Conservation (phyloP, 345 rosid genomes). For the Eucalyptus cladocalyx region DNA sequence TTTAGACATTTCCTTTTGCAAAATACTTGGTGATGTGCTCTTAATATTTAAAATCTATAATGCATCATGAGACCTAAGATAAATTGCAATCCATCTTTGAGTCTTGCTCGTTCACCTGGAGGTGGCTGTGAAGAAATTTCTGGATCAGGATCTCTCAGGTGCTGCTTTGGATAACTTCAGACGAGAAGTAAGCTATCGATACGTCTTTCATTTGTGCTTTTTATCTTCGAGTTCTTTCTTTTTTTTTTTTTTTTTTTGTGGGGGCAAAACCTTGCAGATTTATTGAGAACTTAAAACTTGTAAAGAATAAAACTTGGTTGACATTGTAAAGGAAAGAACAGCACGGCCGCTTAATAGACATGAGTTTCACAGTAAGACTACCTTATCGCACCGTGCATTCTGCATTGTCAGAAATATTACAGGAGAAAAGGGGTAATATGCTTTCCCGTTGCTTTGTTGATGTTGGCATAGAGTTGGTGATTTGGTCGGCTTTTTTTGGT, state of each 20-base stretch:
- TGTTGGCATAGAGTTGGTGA: neutral
- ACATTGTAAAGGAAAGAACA: neutral
- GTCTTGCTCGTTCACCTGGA: slow-evolving; percentile 25
- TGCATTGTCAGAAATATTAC: too few species aligned
- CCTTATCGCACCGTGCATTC: too few species aligned
- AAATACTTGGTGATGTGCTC: neutral
- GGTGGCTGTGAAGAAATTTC: slow-evolving; percentile 94
- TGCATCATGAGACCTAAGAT: neutral
- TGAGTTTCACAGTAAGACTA: neutral
- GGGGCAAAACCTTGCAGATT: neutral
- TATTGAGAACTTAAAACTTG: neutral
- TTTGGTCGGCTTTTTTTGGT: neutral
- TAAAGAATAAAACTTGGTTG: neutral
- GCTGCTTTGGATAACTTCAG: slow-evolving; percentile 90
- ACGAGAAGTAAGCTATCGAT: slow-evolving; percentile 70
- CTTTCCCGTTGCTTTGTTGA: neutral
- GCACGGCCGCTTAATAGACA: fast-evolving
- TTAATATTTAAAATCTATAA: neutral
- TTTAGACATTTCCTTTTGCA: neutral
- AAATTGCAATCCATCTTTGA: neutral
- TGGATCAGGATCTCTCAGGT: slow-evolving; percentile 96
- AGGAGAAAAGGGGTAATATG: neutral
- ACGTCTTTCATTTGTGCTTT: neutral
- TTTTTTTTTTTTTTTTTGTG: neutral
- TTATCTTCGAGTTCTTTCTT: neutral